Evolutionary conservation across 352 stramenopile species (phyloP), one percentile per base, ranked within the genome.

Genomic region (Thalassiosira mediterranea): DNA sequence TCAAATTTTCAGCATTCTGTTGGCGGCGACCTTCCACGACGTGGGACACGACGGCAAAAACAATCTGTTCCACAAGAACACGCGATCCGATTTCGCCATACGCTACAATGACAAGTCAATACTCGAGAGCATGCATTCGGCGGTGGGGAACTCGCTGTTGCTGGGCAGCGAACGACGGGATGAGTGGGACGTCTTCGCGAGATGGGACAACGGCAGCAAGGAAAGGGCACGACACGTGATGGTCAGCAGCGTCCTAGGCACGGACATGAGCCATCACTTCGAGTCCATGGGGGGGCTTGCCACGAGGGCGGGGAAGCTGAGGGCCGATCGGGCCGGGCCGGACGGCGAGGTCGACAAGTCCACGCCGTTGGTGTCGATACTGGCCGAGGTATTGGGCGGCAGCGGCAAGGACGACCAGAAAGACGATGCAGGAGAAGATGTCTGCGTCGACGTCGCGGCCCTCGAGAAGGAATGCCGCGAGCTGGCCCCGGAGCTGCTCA

Each of bases 81-180:
- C 92, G 15, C 90, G 70, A 48, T 91, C 90, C 8, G 89, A 95
- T 11, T 72, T 97, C 21, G 95, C 95, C 31, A 89, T 98, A 67
- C 91, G 92, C 46, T 98, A 98, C 84, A 97, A 96, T 72, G 95
- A 97, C 59, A 88, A 95, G 62, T 95, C 91, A 28, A 92, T 97
- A 15, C 83, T 98, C 17, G 89, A 95, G 66, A 93, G 93, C 76
- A 89, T 91, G 80, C 89, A 94, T 64, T 23, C 62, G 15, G 62
- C 62, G 10, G 17, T 79, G 8, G 71, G 76, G 3, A 29, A 75
- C 15, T 72, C 62, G 7, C 76, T 90, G 19, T 25, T 52, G 25
- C n/a, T 75, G n/a, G 31, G 88, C 26, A 32, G 53, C 10, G 76
- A 57, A 4, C 57, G 59, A 13, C n/a, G 51, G 7, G n/a, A 29